Evolutionary conservation across 2,329 filamentous ascomycete genomes (phyloP).

Genomic region (Penicillium brasilianum): DNA sequence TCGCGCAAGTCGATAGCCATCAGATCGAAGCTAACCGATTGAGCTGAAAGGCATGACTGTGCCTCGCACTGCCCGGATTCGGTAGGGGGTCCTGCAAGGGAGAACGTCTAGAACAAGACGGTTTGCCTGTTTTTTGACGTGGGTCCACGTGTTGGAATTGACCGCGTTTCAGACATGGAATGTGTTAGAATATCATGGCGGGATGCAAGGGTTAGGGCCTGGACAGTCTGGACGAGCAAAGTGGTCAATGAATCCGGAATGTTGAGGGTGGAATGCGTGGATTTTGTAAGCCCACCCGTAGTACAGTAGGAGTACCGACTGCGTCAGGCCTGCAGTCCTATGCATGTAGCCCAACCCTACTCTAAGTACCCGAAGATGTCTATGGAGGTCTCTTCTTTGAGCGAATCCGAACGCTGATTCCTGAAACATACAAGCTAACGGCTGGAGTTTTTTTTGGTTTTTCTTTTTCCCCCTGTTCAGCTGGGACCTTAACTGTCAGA

Average conservation of each 20-base stretch:
- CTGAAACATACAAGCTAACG: not conserved
- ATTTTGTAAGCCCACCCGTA: not conserved
- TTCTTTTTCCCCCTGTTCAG: too few species aligned
- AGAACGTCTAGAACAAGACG: slow-evolving; percentile 61
- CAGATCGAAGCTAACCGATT: slow-evolving; percentile 11
- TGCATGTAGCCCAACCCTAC: not conserved
- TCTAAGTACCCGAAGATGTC: not conserved
- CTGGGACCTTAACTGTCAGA: not conserved
- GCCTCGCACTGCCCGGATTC: slow-evolving; percentile 43
- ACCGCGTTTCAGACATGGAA: slow-evolving; percentile 11
- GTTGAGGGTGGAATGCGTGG: slow-evolving; percentile 8
- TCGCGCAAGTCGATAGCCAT: slow-evolving; percentile 30
- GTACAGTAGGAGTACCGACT: not conserved
- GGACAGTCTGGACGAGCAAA: not conserved
- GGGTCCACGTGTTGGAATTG: slow-evolving; percentile 20
- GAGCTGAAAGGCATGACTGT: slow-evolving; percentile 30
- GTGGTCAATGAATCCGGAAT: slow-evolving; percentile 1
- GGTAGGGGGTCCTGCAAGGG: slow-evolving; percentile 45
- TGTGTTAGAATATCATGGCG: slow-evolving; percentile 5
- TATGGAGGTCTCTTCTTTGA: not conserved
- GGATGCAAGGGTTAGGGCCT: slow-evolving; percentile 1
- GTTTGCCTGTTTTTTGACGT: slow-evolving; percentile 28
- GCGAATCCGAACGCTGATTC: not conserved
- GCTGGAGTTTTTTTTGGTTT: not conserved
- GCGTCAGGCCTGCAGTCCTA: not conserved